A percentile compares a stretch with the other conserved stretches of the same genome.
Evolutionary conservation across 352 stramenopile genomes (phyloP).

Genomic region (Globisporangium heterothallicum): DNA sequence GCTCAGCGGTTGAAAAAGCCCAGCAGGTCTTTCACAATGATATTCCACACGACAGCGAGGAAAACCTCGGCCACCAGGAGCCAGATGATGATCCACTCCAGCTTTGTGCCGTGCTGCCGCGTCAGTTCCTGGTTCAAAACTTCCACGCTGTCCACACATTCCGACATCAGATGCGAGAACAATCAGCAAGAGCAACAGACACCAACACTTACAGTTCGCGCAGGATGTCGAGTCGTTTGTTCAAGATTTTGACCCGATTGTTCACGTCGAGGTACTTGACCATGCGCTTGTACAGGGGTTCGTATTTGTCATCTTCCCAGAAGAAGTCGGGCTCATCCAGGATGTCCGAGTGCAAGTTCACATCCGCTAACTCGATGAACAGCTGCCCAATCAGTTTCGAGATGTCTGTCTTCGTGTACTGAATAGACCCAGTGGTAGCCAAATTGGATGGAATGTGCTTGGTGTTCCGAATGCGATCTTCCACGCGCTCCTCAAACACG

Average conservation of each 20-base stretch:
- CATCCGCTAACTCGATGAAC: conserved; percentile 82
- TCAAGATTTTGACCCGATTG: conserved; percentile 89
- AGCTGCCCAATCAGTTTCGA: conserved; percentile 89
- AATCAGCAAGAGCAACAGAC: neutral
- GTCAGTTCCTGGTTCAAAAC: conserved; percentile 89
- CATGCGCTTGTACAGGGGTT: conserved; percentile 89
- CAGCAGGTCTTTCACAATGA: conserved; percentile 75
- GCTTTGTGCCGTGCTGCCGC: conserved; percentile 80
- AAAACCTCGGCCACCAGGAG: conserved; percentile 87
- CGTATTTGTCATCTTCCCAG: conserved; percentile 89
- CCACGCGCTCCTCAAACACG: conserved; percentile 88
- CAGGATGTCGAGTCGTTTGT: conserved; percentile 91
- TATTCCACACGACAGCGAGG: conserved; percentile 79
- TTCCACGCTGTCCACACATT: conserved; percentile 50
- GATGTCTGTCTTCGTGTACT: conserved; percentile 87
- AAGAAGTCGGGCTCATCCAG: conserved; percentile 92
- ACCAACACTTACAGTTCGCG: conserved; percentile 87
- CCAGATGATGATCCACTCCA: conserved; percentile 94
- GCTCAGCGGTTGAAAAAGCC: conserved; percentile 45
- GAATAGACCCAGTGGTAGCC: conserved; percentile 79
- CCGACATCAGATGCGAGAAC: no score
- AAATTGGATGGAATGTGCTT: conserved; percentile 86
- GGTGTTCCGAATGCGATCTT: conserved; percentile 76
- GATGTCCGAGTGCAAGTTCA: conserved; percentile 93
- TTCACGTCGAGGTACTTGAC: conserved; percentile 90